Conservation (phyloP, 2,329 filamentous ascomycete genomes). For the Fusarium sp. region DNA sequence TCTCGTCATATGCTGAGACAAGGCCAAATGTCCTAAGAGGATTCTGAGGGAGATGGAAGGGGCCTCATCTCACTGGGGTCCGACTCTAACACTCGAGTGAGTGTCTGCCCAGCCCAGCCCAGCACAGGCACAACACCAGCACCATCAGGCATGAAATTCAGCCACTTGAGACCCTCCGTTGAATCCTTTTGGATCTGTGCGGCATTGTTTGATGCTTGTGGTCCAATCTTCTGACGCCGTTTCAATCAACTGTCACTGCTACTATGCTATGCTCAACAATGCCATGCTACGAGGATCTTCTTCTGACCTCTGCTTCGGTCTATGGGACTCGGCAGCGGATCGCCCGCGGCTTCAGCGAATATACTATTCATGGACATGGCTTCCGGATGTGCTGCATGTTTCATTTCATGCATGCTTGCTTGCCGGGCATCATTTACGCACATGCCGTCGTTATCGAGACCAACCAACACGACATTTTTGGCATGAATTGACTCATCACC, state of each 20-base stretch:
- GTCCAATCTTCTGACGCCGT: constrained; percentile 7
- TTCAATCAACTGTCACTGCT: constrained; percentile 1
- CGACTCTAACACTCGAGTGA: background rate
- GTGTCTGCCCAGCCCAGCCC: background rate
- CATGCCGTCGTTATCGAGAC: background rate
- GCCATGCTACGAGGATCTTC: constrained; percentile 28
- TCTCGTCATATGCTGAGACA: constrained; percentile 37
- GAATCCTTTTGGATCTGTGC: constrained; percentile 33
- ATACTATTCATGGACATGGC: constrained; percentile 20
- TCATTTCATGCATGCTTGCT: constrained; percentile 28
- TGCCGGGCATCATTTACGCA: background rate
- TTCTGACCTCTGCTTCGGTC: constrained; percentile 13
- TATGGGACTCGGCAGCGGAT: constrained; percentile 6
- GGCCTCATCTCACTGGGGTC: constrained; percentile 19
- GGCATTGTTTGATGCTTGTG: constrained; percentile 13
- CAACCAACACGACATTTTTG: background rate
- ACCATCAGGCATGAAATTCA: background rate
- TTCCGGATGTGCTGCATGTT: constrained; percentile 21
- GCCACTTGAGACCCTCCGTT: constrained; percentile 16
- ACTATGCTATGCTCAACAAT: constrained; percentile 3
- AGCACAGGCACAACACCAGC: background rate
- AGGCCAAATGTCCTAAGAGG: constrained; percentile 1
- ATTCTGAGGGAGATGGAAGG: constrained; percentile 46
- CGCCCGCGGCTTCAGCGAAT: constrained; percentile 9
- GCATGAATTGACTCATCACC: constrained; percentile 24